A percentile compares a stretch with the other conserved stretches of the same genome.
Conservation (phyloP, 192 early-diverging fungal genomes). For the Coemansia sp. region DNA sequence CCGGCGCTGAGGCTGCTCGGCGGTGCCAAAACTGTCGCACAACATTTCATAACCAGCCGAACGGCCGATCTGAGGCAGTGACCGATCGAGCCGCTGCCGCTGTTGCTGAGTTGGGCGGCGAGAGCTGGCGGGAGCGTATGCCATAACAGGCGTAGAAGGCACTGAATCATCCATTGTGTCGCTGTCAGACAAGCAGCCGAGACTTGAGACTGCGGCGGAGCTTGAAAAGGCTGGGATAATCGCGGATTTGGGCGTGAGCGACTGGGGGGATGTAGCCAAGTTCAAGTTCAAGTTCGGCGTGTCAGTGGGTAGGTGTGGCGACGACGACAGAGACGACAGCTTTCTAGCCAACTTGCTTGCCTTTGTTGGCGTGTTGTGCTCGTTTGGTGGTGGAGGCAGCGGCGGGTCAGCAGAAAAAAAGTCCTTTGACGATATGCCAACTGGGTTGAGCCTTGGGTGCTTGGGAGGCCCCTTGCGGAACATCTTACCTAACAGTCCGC, state of each 20-base stretch:
- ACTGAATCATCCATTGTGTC: slow-evolving; percentile 1
- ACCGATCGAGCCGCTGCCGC: slow-evolving; percentile 6
- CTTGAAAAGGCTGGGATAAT: slow-evolving; percentile 14
- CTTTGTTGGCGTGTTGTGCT: slow-evolving; percentile 1
- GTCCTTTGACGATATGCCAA: slow-evolving; percentile 50
- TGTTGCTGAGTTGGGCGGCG: not conserved
- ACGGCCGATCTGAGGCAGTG: not conserved
- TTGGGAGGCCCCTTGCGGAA: slow-evolving; percentile 45
- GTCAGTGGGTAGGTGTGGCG: not conserved
- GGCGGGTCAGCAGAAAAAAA: slow-evolving; percentile 28
- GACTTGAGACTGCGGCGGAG: slow-evolving; percentile 1
- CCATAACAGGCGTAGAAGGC: not conserved
- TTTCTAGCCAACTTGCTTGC: slow-evolving; percentile 28
- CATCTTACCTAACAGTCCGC: slow-evolving; percentile 43
- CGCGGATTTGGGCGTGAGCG: slow-evolving; percentile 20
- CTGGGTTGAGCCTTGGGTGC: slow-evolving; percentile 42
- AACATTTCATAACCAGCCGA: slow-evolving; percentile 1
- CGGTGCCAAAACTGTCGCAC: not conserved
- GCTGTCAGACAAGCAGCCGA: slow-evolving; percentile 16
- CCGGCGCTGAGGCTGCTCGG: slow-evolving; percentile 8
- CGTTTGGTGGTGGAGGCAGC: slow-evolving; percentile 6
- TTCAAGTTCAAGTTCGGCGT: not conserved
- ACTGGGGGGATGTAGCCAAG: slow-evolving; percentile 10
- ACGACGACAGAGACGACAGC: slow-evolving; percentile 23
- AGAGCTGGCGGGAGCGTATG: not conserved